Conservation (phyloP, 768 basidiomycete species). For the Rhodocollybia butyracea region DNA sequence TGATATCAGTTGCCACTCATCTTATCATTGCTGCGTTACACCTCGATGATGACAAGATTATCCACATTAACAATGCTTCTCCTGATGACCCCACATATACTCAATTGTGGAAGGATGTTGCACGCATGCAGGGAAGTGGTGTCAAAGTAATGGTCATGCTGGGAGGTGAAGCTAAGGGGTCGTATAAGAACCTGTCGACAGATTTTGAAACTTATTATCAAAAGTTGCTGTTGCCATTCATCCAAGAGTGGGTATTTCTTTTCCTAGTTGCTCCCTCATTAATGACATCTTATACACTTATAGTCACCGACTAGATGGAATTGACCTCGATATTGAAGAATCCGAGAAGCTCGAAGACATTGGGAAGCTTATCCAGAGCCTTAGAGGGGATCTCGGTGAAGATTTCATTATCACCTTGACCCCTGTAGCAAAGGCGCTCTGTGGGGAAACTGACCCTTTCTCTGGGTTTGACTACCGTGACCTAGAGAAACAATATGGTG, state of each 20-base stretch:
- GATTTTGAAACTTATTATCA: constrained; percentile 21
- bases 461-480: constrained; percentile 23
- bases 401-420: constrained; percentile 25
- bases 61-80: constrained; percentile 20
- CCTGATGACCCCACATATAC: constrained; percentile 17
- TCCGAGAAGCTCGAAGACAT: constrained; percentile 12
- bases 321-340: constrained; percentile 26
- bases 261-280: neutral
- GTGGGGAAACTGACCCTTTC: constrained; percentile 2
- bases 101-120: constrained; percentile 22
- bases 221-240: constrained; percentile 13
- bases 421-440: constrained; percentile 1
- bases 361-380: constrained; percentile 16
- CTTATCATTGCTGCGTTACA: constrained; percentile 25
- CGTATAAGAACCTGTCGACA: constrained; percentile 16
- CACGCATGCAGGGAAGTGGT: constrained; percentile 17
- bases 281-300: neutral
- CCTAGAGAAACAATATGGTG: constrained; percentile 13
- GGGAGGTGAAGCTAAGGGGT: constrained; percentile 21
- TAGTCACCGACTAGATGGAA: constrained; percentile 21
- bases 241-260: constrained; percentile 13
- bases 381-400: constrained; percentile 21
- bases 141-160: constrained; percentile 24
- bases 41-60: constrained; percentile 16
- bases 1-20: constrained; percentile 20